These are phyloP conservation scores for Dillenia turbinata DNA, from an alignment of 164 flowering plant species.

Conservation along the genomic window DNA sequence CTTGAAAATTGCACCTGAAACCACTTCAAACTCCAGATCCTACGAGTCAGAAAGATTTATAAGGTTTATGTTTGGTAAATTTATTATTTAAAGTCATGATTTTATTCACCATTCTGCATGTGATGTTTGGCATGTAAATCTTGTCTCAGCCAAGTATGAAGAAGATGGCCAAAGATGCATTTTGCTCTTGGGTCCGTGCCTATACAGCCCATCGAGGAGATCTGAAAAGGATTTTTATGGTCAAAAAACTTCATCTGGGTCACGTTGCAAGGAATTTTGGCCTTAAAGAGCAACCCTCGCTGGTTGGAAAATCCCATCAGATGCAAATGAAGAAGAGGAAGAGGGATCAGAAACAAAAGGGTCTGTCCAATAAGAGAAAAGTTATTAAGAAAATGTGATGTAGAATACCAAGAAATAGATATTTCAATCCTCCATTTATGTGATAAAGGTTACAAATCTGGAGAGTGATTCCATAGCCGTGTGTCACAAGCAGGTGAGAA, in stretches of 20 bases:
- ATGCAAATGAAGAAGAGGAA: constrained; percentile 69
- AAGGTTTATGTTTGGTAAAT: too few species aligned
- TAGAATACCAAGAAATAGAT: too few species aligned
- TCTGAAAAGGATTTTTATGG: constrained; percentile 75
- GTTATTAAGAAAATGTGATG: constrained; percentile 22
- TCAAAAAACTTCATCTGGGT: constrained; percentile 90
- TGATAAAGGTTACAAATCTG: too few species aligned
- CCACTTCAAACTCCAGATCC: too few species aligned
- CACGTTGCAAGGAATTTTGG: constrained; percentile 93
- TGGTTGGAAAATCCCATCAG: constrained; percentile 66
- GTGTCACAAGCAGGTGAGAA: too few species aligned
- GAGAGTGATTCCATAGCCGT: too few species aligned
- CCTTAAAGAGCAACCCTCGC: constrained; percentile 82
- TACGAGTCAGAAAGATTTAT: too few species aligned
- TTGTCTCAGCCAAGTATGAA: constrained; percentile 47
- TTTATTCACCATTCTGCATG: background rate
- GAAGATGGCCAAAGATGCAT: constrained; percentile 71
- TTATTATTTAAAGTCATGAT: too few species aligned
- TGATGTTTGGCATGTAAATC: background rate
- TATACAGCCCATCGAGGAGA: constrained; percentile 95
- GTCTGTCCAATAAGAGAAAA: constrained; percentile 38
- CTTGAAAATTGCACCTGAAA: too few species aligned
- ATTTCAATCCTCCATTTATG: too few species aligned
- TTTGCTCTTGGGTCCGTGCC: constrained; percentile 92
- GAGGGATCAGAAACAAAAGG: constrained; percentile 45